Conservation (phyloP, 768 basidiomycete species). For the Boletus eberwhitei region DNA sequence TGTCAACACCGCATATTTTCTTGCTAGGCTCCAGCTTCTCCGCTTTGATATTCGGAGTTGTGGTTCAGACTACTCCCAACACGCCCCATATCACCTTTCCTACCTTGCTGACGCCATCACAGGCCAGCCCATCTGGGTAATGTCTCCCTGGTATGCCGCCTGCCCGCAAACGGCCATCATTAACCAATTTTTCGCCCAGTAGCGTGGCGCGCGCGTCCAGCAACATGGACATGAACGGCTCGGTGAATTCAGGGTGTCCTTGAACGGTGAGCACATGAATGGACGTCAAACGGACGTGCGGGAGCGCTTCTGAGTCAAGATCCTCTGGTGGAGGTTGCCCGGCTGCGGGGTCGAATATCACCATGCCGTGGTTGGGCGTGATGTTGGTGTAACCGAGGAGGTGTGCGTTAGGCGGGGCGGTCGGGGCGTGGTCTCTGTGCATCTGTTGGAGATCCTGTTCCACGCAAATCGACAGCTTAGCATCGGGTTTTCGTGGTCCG, state of each 20-base stretch:
- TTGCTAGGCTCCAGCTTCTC: neutral
- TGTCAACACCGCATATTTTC: neutral
- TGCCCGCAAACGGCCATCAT: conserved; percentile 38
- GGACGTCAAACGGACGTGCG: conserved; percentile 33
- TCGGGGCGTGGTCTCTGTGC: conserved; percentile 86
- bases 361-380: conserved; percentile 71
- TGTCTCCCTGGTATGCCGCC: conserved; percentile 25
- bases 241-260: conserved; percentile 89
- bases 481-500: neutral
- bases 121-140: conserved; percentile 30
- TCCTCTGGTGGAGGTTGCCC: neutral
- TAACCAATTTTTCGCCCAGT: conserved; percentile 42
- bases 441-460: conserved; percentile 74
- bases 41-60: neutral
- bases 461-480: neutral
- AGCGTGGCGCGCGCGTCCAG: conserved; percentile 52
- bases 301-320: no score
- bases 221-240: conserved; percentile 52
- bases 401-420: conserved; percentile 47
- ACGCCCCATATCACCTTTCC: conserved; percentile 45
- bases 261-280: conserved; percentile 83
- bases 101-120: conserved; percentile 43
- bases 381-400: conserved; percentile 62
- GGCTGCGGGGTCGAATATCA: conserved; percentile 37
- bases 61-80: conserved; percentile 35